These are phyloP conservation scores for Calonectria leucothoes DNA, from an alignment of 2,329 filamentous ascomycete species.

Conservation along the genomic window DNA sequence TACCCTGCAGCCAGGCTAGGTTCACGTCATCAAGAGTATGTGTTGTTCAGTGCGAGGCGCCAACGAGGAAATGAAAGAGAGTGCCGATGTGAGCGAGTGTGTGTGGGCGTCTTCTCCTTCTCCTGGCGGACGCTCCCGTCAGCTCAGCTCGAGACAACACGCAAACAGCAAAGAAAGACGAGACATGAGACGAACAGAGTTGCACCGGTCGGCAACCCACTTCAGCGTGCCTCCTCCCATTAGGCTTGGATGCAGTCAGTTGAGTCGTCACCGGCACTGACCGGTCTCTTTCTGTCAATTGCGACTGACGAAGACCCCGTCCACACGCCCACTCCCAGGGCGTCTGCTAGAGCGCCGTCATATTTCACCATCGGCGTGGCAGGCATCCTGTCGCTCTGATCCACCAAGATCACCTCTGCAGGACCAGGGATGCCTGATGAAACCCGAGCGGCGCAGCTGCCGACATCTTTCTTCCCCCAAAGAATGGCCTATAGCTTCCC, in stretches of 20 bases:
- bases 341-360: slow-evolving; percentile 18
- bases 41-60: slow-evolving; percentile 19
- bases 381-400: slow-evolving; percentile 20
- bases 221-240: slow-evolving; percentile 8
- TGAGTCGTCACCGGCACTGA: slow-evolving; percentile 26
- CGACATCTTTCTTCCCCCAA: slow-evolving; percentile 18
- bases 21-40: slow-evolving; percentile 25
- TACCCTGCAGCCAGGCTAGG: slow-evolving; percentile 15
- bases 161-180: slow-evolving; percentile 10
- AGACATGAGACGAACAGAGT: slow-evolving; percentile 16
- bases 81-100: not conserved
- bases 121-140: slow-evolving; percentile 7
- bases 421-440: slow-evolving; percentile 34
- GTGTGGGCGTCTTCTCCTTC: not conserved
- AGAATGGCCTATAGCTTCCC: slow-evolving; percentile 24
- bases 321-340: not conserved
- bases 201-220: slow-evolving; percentile 17
- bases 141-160: not conserved
- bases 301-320: not conserved
- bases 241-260: slow-evolving; percentile 20
- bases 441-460: slow-evolving; percentile 24
- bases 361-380: slow-evolving; percentile 27
- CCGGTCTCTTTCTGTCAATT: slow-evolving; percentile 29
- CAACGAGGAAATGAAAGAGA: not conserved
- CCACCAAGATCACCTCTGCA: slow-evolving; percentile 36